Base-by-base conservation (phyloP, 1,284 basidiomycete genomes). In the Melampsora americana region DNA sequence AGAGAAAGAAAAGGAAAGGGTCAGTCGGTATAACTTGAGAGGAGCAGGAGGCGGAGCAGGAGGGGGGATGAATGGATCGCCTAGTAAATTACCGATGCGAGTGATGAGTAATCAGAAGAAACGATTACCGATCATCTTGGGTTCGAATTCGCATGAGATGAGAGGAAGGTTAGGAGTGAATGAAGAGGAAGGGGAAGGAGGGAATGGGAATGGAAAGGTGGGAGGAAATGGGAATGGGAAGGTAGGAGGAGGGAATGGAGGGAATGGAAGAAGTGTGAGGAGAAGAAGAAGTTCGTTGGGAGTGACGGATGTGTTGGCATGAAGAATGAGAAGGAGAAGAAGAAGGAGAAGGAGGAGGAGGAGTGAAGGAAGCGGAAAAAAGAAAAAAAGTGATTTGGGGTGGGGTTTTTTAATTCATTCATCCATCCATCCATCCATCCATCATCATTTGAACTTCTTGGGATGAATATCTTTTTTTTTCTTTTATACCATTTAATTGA, bases 231-330 rank as follows among this genome's bases (percentile, higher is more conserved):
- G n/a, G n/a, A n/a, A n/a, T n/a, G n/a, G n/a, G n/a, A n/a, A n/a
- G n/a, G n/a, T n/a, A n/a, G n/a, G n/a, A n/a, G 87, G 86, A 20
- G 86, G 87, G 32, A 90, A 90, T 82, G 85, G 87, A 2, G 88
- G 87, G 79, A 87, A 88, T 1, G 82, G 91, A 79, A 85, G 90
- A 72, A 89, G 85, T 71, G 86, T 90, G 46, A 86, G 90, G 79
- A 85, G 90, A 78, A 84, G 91, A 80, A 85, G 91, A 77, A 92
- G 91, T 80, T 92, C 91, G 80, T 92, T 92, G 83, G 91, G 90
- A 81, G 85, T 89, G 76, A 90, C 90, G 11, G 90, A 93, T 82
- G 88, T 92, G 48, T 86, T 92, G 78, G 90, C 88, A 80, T 91
- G 83, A 87, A 6, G 35, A 39, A 39, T 6, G 35, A 39, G 35